Evolutionary conservation across 176 grass and related monocot species (phyloP), one percentile per base, ranked within the genome.

Genomic region (Avena insularis): DNA sequence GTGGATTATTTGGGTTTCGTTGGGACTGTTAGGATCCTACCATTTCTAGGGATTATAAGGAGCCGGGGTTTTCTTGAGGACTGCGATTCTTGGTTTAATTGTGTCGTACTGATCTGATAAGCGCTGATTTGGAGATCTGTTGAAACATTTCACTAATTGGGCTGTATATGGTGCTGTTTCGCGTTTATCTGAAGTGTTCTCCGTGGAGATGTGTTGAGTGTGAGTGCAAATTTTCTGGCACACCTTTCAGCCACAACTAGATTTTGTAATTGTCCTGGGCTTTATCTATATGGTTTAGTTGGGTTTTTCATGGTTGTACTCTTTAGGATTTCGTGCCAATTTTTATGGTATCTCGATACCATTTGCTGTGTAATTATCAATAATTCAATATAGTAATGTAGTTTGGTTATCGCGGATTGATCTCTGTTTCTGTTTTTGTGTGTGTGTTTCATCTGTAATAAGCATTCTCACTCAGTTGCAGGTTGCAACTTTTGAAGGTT

Each of bases 71-170:
- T 36, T 75, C 2, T 72, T 10, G 13, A 38, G 56, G 73, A 7
- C 29, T 0, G 47, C 8, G 33, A 72, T 58, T 79, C 53, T 54
- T 63, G 66, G 68, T 83, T 86, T 63, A 54, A 9, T 47, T 21
- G 48, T 51, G 17, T 19, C 17, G 8, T 15, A 3, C 9, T 46
- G 27, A 14, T 60, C 63, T 7, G 20, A 20, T 59, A 38, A 8
- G 2, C 11, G 43, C 20, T 38, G n/a, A 63, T 82, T 90, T 77
- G 9, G 20, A 38, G 20, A 17, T 15, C 16, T 27, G 36, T 33
- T 1, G 21, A 23, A 8, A 16, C 3, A 31, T 50, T 12, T 68
- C 31, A 19, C 80, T 23, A 9, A 74, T 48, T 66, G 11, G 2
- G 40, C 4, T 56, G 12, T 48, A 31, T 48, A 53, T 33, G 20